phyloP scores from a whole-genome alignment of 257 asterid species.

The Nyctanthes arbortristis region DNA sequence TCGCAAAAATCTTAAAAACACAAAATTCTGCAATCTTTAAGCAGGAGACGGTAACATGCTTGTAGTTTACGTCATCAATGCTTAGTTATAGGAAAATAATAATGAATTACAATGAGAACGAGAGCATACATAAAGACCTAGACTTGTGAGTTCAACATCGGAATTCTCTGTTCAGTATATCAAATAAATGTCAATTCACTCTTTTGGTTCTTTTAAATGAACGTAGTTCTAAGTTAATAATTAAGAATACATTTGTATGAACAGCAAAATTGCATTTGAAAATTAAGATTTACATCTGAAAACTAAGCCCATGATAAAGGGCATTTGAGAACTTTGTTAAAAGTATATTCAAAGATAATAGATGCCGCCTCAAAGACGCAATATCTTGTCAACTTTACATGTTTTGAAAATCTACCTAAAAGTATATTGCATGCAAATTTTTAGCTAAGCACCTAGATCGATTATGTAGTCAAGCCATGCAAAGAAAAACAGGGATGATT shows the following conservation, averaged over 20 bases:
- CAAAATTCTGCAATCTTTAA: neutral
- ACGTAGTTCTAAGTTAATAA: too few species aligned
- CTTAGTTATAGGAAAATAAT: neutral
- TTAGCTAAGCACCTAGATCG: neutral
- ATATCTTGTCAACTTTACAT: neutral
- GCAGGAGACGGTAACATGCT: constrained; percentile 6
- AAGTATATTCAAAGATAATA: too few species aligned
- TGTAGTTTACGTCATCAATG: constrained; percentile 1
- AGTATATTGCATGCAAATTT: neutral
- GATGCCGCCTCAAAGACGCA: neutral
- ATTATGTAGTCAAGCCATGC: neutral
- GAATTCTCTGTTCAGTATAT: neutral
- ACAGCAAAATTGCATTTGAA: too few species aligned
- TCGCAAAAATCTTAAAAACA: neutral
- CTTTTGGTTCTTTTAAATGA: too few species aligned
- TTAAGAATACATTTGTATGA: too few species aligned
- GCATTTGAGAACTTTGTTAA: neutral
- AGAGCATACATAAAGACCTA: neutral
- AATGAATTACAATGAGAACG: neutral
- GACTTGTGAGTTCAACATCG: neutral
- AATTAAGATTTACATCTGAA: neutral
- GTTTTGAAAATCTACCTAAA: neutral
- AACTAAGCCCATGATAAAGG: neutral
- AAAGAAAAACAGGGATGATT: neutral
- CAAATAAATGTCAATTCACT: too few species aligned